Evolutionary conservation across 768 basidiomycete species (phyloP), one percentile per base, ranked within the genome.

Genomic region (Suillus americanus): DNA sequence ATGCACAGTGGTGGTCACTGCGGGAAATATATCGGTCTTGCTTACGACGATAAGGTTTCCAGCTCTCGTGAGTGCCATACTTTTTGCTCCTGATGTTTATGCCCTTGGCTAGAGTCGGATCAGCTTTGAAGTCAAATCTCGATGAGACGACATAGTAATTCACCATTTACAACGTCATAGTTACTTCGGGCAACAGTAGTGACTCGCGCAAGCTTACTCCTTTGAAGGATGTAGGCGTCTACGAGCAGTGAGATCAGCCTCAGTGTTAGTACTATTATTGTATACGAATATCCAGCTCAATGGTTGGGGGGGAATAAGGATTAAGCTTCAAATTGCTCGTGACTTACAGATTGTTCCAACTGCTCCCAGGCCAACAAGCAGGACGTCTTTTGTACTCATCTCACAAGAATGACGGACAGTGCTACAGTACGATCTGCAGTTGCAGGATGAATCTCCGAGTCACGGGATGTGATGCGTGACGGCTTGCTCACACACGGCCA

Each of bases 161-260:
- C 6, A 59, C 57, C 25, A n/a, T 59, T 59, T 10, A 87, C 80
- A 2, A 79, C 75, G 14, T 86, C 81, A 70, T 85, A 89, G 65
- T 91, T 90, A 60, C 90, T 86, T 62, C 91, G 76, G 2, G 91
- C 91, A 1, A 93, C 88, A 20, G 81, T 87, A 1, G 91, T 92
- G 10, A 94, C 86, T 30, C 84, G 80, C 1, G 83, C 89, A 37
- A 82, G 77, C 13, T 59, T 59, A 25, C 57, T 59, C 6, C 25
- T 28, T 41, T 59, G 57, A 25, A 89, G 76, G 61, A 89, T 79
- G 60, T 83, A 78, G 1, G 87, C 81, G 69, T 87, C 87, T 35
- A 9, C 2, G 89, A 61, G 1, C 16, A 28, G 38, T 40, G 53
- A 16, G 1, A 63, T 45, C 35, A 48, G 35, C 9, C 9, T 35